Conservation (phyloP, 163 green algal species). For the Chlorella variabilis region DNA sequence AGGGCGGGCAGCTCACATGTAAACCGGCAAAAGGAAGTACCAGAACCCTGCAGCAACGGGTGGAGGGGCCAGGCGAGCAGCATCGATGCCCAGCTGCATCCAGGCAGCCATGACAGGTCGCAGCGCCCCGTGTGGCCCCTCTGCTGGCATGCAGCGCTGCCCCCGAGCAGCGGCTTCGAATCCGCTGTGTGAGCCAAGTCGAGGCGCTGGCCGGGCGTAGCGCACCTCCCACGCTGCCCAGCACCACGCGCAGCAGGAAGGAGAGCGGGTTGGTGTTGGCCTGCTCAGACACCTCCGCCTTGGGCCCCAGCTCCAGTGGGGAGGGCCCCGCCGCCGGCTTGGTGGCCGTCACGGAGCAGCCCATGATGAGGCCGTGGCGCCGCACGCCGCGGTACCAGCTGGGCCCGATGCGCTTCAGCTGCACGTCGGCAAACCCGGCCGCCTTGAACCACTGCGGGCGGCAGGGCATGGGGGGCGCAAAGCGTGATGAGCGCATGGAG, state of each 20-base stretch:
- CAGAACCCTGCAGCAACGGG: conserved; percentile 77
- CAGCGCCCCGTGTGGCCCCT: too few relatives aligned
- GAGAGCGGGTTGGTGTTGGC: conserved; percentile 72
- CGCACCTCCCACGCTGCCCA: conserved; percentile 56
- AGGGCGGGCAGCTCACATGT: conserved; percentile 81
- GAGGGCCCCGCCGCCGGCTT: conserved; percentile 83
- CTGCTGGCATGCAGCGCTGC: too few relatives aligned
- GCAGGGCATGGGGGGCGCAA: not conserved
- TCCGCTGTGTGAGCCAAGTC: too few relatives aligned
- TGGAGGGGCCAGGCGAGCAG: not conserved
- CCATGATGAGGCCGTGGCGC: conserved; percentile 97
- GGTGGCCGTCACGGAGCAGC: conserved; percentile 91
- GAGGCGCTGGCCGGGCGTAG: too few relatives aligned
- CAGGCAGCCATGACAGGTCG: too few relatives aligned
- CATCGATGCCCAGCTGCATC: not conserved
- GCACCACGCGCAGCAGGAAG: conserved; percentile 76
- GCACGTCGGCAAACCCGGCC: conserved; percentile 90
- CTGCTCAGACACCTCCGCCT: conserved; percentile 66
- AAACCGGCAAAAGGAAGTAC: conserved; percentile 93
- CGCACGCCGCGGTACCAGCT: conserved; percentile 94
- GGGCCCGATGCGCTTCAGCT: conserved; percentile 93
- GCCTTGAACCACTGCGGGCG: conserved; percentile 90
- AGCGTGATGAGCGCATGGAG: too few relatives aligned
- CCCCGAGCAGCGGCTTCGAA: not conserved
- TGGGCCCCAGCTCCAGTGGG: conserved; percentile 80